Conservation (phyloP, 805 yeast species). For the Starmerella vaccinii region DNA sequence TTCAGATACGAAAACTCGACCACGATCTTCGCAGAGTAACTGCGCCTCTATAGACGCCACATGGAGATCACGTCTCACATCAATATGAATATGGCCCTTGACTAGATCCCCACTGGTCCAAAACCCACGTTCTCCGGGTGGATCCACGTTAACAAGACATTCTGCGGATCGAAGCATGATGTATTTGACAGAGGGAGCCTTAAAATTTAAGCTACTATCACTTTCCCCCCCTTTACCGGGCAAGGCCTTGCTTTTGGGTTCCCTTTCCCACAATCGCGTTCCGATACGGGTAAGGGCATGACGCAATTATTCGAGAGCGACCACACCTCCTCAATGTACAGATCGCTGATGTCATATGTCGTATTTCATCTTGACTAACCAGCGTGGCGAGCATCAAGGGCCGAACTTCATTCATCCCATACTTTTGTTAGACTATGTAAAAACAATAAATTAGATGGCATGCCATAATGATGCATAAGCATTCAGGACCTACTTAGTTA, state of each 20-base stretch:
- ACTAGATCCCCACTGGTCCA: slow-evolving; percentile 14
- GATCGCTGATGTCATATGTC: too few relatives aligned
- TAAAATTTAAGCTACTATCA: too few relatives aligned
- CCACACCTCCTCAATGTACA: too few relatives aligned
- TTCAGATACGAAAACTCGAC: slow-evolving; percentile 5
- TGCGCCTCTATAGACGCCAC: slow-evolving; percentile 11
- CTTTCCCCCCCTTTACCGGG: too few relatives aligned
- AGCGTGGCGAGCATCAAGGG: too few relatives aligned
- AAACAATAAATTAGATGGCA: too few relatives aligned
- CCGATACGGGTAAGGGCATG: neutral
- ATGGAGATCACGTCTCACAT: slow-evolving; percentile 12
- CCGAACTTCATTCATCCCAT: too few relatives aligned
- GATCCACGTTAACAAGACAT: neutral
- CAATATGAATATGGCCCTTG: slow-evolving; percentile 7
- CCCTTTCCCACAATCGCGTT: neutral
- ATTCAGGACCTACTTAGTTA: too few relatives aligned
- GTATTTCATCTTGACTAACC: too few relatives aligned
- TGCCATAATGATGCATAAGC: too few relatives aligned
- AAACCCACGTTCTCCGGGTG: slow-evolving; percentile 3
- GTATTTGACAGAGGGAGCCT: too few relatives aligned
- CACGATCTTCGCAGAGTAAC: slow-evolving; percentile 15
- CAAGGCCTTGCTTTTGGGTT: neutral
- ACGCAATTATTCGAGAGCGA: neutral
- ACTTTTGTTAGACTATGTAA: too few relatives aligned
- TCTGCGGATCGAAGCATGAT: slow-evolving; percentile 12